Evolutionary conservation across 2,329 filamentous ascomycete genomes (phyloP), one percentile per base, ranked within the genome.

Genomic region (Colletotrichum gigasporum): DNA sequence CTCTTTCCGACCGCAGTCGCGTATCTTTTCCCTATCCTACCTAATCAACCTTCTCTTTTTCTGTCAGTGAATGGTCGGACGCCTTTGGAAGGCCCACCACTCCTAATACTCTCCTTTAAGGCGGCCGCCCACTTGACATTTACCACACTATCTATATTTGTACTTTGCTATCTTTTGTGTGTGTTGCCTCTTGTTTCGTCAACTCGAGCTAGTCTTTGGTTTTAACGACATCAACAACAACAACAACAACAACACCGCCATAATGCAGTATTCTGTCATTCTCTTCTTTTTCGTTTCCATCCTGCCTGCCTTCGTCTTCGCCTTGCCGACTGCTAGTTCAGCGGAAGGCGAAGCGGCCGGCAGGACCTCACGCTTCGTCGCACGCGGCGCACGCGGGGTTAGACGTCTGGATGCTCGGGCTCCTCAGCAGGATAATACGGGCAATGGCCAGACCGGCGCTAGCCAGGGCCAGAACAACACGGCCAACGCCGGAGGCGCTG

Each of bases 1-100:
- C 34, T 50, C 26, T 34, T 50, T 54, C 55, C 48, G 41, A 54
- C 61, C 12, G 47, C 34, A 48, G 41, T 54, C 48, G 61, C 20
- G 48, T 35, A 54, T 41, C 54, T 20, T 54, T 41, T 28, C 6
- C 24, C 34, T 18, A 34, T 50, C 34, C 48, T 32, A 48, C 28
- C 61, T 64, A 54, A 63, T 63, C 47, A 41, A 41, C 26, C 35
- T 58, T 37, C 32, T 52, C 39, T 32, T 39, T 60, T 42, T 22
- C 10, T 20, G 41, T 44, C 50, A 35, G 39, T 16, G 42, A 42
- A 60, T 54, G 55, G 56, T 61, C 48, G 34, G 56, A 61, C 61
- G 34, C 56, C 56, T 64, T 64, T 64, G 47, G 32, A 54, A 64
- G 61, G 61, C 41, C 48, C 34, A 42, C 53, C 30, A 61, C 42